Conservation (phyloP, 164 flowering plant species). For the Vitis rotundifolia region DNA sequence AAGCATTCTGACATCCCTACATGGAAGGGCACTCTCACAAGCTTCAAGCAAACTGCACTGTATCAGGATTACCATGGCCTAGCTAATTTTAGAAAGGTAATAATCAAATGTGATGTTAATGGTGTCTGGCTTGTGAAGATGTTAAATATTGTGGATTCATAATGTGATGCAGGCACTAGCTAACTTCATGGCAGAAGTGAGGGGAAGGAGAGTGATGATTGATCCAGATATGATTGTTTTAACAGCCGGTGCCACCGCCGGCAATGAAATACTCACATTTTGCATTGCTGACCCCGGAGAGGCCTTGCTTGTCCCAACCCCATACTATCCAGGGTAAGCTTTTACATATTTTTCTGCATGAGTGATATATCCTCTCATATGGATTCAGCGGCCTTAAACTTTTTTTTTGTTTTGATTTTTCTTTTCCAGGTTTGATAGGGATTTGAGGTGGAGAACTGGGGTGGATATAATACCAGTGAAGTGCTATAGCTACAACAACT, state of each 20-base stretch:
- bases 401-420: too few relatives aligned
- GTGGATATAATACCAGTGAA: constrained; percentile 13
- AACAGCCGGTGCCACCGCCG: constrained; percentile 23
- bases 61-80: constrained; percentile 17
- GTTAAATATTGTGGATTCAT: too few relatives aligned
- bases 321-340: constrained; percentile 25
- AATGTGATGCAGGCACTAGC: too few relatives aligned
- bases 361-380: too few relatives aligned
- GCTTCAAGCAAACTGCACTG: constrained; percentile 10
- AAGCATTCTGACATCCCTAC: constrained; percentile 4
- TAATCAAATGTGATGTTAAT: too few relatives aligned
- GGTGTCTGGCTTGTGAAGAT: too few relatives aligned
- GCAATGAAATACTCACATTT: constrained; percentile 21
- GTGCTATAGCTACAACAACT: constrained; percentile 12
- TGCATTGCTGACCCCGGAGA: constrained; percentile 21
- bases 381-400: too few relatives aligned
- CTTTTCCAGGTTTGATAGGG: constrained; percentile 7
- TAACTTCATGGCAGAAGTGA: too few relatives aligned
- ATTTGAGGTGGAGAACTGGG: constrained; percentile 17
- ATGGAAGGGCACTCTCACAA: constrained; percentile 5
- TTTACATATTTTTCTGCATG: too few relatives aligned
- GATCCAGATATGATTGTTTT: constrained; percentile 12
- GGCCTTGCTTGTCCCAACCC: constrained; percentile 25
- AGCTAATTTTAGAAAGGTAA: constrained; percentile 10
- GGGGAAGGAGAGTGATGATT: background rate